phyloP scores from a whole-genome alignment of 148 eudicot species.

The Bassia scoparia region DNA sequence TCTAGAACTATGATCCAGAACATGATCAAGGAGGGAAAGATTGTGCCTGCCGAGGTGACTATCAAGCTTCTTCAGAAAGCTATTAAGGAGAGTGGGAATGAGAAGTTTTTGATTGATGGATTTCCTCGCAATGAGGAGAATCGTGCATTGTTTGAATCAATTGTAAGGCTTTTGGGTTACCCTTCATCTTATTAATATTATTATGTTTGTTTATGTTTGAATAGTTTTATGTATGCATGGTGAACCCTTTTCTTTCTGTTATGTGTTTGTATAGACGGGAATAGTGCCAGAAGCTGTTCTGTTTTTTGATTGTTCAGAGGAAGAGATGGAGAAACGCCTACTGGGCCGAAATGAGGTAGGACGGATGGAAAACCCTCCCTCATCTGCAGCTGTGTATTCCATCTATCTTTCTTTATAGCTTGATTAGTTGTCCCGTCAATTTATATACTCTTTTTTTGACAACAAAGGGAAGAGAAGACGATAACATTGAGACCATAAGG shows the following conservation, averaged over 20 bases:
- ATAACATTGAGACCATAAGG: slow-evolving; percentile 46
- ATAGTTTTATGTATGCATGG: no score
- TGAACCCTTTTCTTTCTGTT: neutral
- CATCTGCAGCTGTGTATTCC: neutral
- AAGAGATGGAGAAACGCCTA: slow-evolving; percentile 85
- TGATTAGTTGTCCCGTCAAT: neutral
- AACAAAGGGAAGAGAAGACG: slow-evolving; percentile 43
- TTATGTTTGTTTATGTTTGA: no score
- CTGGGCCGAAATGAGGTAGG: slow-evolving; percentile 71
- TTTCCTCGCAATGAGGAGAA: slow-evolving; percentile 94
- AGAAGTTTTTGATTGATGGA: slow-evolving; percentile 82
- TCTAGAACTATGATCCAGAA: slow-evolving; percentile 77
- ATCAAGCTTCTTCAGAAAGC: slow-evolving; percentile 74
- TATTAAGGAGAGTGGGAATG: slow-evolving; percentile 54
- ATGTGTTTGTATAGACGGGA: slow-evolving; percentile 51
- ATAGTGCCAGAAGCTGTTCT: slow-evolving; percentile 69
- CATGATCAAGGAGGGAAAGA: slow-evolving; percentile 89
- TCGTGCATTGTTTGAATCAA: slow-evolving; percentile 74
- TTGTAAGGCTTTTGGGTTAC: slow-evolving; percentile 43
- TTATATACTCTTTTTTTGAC: neutral
- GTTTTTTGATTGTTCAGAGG: slow-evolving; percentile 76
- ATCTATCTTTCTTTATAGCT: neutral
- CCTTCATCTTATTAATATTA: neutral
- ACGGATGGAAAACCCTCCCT: neutral
- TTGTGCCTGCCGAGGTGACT: slow-evolving; percentile 88